Evolutionary conservation across 1,139 yeast genomes (phyloP).

Genomic region (Lodderomyces theae): DNA sequence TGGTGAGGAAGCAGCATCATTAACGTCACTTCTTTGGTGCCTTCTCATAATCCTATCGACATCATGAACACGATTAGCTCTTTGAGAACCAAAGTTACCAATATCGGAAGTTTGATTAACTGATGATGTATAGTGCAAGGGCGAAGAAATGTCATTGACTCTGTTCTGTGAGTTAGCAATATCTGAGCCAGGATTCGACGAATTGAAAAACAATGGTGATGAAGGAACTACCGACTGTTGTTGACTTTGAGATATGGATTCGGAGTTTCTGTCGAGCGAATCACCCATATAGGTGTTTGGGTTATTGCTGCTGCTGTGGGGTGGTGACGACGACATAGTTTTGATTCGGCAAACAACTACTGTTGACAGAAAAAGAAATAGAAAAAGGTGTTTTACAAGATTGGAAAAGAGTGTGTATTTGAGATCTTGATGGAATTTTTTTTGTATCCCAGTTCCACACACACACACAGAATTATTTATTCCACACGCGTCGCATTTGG

Average conservation of each 20-base stretch:
- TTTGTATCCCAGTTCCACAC: background rate
- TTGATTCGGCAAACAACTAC: background rate
- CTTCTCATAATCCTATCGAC: conserved; percentile 44
- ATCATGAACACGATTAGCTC: conserved; percentile 38
- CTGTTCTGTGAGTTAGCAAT: conserved; percentile 18
- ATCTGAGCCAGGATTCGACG: conserved; percentile 44
- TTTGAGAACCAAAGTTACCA: conserved; percentile 17
- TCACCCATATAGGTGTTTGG: conserved; percentile 8
- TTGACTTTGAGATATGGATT: conserved; percentile 37
- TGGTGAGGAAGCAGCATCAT: conserved; percentile 43
- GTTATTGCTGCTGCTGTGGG: conserved; percentile 23
- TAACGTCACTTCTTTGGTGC: conserved; percentile 41
- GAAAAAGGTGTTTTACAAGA: background rate
- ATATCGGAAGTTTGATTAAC: conserved; percentile 37
- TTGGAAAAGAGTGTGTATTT: background rate
- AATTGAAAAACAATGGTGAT: conserved; percentile 62
- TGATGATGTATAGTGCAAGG: conserved; percentile 46
- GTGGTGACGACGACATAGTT: conserved; percentile 32
- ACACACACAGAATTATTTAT: conserved; percentile 11
- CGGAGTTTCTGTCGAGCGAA: conserved; percentile 22
- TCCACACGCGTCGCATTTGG: conserved; percentile 11
- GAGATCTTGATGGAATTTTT: too few relatives aligned
- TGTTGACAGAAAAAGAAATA: conserved; percentile 1
- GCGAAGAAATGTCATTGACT: conserved; percentile 36
- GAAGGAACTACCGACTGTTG: conserved; percentile 52